Evolutionary conservation across 768 basidiomycete species (phyloP).

Genomic region (Auriscalpium vulgare): DNA sequence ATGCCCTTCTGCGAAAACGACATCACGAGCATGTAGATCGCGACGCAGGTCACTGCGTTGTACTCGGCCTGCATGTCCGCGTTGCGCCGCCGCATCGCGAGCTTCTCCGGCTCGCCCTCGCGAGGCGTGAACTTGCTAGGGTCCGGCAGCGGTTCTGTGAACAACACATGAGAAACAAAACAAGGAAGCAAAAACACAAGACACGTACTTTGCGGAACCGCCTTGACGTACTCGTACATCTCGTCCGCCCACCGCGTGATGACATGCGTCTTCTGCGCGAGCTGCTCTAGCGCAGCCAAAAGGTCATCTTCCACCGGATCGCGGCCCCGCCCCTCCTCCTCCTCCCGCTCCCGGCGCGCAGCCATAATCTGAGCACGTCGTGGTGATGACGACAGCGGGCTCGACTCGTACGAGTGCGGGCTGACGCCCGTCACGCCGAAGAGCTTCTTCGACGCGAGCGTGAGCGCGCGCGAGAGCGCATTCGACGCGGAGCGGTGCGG

Average conservation of each 20-base stretch:
- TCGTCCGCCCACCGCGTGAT: slow-evolving; percentile 92
- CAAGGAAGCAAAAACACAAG: background rate
- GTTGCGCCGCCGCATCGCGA: slow-evolving; percentile 59
- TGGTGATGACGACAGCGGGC: slow-evolving; percentile 45
- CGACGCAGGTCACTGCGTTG: slow-evolving; percentile 78
- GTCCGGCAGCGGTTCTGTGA: slow-evolving; percentile 70
- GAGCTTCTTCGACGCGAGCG: slow-evolving; percentile 72
- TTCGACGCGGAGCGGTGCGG: slow-evolving; percentile 55
- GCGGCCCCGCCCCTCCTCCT: slow-evolving; percentile 19
- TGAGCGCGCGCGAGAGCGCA: slow-evolving; percentile 73
- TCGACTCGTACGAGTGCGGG: slow-evolving; percentile 23
- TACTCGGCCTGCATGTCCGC: slow-evolving; percentile 76
- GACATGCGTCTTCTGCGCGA: slow-evolving; percentile 94
- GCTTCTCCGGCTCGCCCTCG: slow-evolving; percentile 65
- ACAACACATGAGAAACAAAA: slow-evolving; percentile 4
- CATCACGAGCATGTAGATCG: slow-evolving; percentile 88
- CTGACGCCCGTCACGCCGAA: slow-evolving; percentile 47
- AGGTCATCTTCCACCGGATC: slow-evolving; percentile 79
- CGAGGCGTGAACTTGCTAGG: slow-evolving; percentile 66
- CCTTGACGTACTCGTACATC: slow-evolving; percentile 85
- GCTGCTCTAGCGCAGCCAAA: slow-evolving; percentile 71
- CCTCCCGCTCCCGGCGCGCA: slow-evolving; percentile 24
- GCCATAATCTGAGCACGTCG: slow-evolving; percentile 49
- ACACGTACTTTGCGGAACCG: slow-evolving; percentile 70
- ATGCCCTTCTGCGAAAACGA: slow-evolving; percentile 91